These are phyloP conservation scores for Erythrobasidium yunnanense DNA, from an alignment of 768 basidiomycete species.

Conservation along the genomic window DNA sequence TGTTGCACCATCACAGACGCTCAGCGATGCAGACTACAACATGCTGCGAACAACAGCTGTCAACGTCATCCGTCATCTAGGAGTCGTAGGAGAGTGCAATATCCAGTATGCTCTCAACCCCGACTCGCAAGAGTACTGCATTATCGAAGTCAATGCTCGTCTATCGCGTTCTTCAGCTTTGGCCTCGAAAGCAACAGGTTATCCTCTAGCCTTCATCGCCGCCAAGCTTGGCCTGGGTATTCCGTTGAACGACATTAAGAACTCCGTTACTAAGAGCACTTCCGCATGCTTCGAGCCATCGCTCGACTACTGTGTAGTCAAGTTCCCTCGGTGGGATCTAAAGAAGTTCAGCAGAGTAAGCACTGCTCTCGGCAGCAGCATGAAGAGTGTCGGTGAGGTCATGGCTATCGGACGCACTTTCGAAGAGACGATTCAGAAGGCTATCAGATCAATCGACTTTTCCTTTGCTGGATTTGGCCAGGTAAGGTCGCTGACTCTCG, in stretches of 20 bases:
- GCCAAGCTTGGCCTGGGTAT: constrained; percentile 96
- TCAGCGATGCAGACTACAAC: constrained; percentile 98
- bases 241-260: constrained; percentile 93
- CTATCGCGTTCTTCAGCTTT: constrained; percentile 93
- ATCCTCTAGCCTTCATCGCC: constrained; percentile 94
- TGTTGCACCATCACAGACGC: constrained; percentile 90
- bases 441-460: constrained; percentile 91
- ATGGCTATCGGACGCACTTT: constrained; percentile 98
- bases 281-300: constrained; percentile 96
- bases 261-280: constrained; percentile 91
- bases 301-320: constrained; percentile 93
- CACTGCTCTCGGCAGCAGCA: constrained; percentile 77
- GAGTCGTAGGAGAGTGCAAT: constrained; percentile 96
- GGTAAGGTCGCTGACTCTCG: constrained; percentile 45
- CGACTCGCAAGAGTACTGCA: constrained; percentile 87
- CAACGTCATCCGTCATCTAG: constrained; percentile 96
- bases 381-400: constrained; percentile 99
- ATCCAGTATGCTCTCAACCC: constrained; percentile 98
- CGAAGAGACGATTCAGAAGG: constrained; percentile 97
- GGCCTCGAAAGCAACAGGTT: constrained; percentile 96
- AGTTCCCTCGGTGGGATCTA: constrained; percentile 98
- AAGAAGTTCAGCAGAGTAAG: constrained; percentile 96
- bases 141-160: constrained; percentile 98
- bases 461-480: constrained; percentile 85
- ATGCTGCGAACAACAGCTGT: constrained; percentile 97